Percentiles rank a stretch among this genome's conserved stretches.
Conservation (phyloP, 2,329 filamentous ascomycete species). For the Fusarium sambucinum region DNA sequence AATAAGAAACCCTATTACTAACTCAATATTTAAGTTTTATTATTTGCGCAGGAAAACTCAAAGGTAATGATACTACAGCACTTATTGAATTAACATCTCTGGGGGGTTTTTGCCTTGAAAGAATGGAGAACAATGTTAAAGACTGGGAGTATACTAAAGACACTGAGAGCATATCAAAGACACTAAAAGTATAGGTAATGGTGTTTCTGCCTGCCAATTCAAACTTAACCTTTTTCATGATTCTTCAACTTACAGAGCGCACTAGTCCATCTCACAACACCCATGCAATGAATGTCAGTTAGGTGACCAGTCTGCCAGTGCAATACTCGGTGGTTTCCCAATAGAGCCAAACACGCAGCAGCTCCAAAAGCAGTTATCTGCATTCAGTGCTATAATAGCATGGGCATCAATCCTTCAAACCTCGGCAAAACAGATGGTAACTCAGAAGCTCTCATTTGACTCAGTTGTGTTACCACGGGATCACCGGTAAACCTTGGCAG, state of each 20-base stretch:
- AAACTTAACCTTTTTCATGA: neutral
- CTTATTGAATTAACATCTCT: neutral
- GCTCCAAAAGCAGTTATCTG: neutral
- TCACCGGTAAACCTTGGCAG: slow-evolving; percentile 5
- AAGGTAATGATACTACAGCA: neutral
- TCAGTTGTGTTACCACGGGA: slow-evolving; percentile 7
- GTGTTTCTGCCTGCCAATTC: neutral
- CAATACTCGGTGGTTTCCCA: slow-evolving; percentile 1
- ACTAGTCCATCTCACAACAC: neutral
- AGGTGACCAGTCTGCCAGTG: neutral
- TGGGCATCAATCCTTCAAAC: neutral
- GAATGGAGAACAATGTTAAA: too few species aligned
- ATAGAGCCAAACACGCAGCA: neutral
- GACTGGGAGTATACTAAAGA: too few species aligned
- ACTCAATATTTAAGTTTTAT: neutral
- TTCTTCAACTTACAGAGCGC: neutral
- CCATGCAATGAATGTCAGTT: neutral
- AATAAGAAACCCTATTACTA: neutral
- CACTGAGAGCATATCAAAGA: too few species aligned
- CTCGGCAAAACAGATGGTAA: neutral
- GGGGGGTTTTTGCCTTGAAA: too few species aligned
- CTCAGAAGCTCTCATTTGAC: slow-evolving; percentile 2
- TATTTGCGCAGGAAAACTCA: neutral
- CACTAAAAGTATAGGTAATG: neutral
- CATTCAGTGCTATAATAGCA: neutral